Conservation (phyloP, 2,329 filamentous ascomycete genomes). For the Phoma sp. region DNA sequence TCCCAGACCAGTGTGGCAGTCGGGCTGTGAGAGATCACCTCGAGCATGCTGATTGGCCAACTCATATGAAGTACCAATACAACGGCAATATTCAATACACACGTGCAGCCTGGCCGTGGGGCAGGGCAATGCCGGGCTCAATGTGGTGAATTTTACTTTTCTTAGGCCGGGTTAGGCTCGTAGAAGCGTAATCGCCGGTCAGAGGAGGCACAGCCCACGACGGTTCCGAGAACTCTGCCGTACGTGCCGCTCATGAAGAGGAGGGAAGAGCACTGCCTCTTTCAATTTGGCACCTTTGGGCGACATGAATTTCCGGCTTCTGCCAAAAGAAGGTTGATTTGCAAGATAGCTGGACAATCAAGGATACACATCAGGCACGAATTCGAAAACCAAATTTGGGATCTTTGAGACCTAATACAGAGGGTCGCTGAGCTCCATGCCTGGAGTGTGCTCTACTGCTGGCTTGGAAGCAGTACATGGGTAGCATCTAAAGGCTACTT, state of each 20-base stretch:
- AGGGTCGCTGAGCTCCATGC: neutral
- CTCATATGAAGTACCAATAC: conserved; percentile 10
- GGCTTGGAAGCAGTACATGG: too few relatives aligned
- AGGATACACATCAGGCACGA: neutral
- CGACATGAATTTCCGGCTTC: neutral
- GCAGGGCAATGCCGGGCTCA: neutral
- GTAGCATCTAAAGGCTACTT: too few relatives aligned
- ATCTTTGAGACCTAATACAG: neutral
- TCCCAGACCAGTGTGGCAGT: neutral
- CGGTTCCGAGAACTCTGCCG: neutral
- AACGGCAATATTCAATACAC: conserved; percentile 11
- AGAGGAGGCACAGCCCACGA: neutral
- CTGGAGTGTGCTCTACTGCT: neutral
- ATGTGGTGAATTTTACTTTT: conserved; percentile 6
- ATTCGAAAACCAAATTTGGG: conserved; percentile 3
- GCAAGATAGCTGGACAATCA: neutral
- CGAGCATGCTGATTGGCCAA: conserved; percentile 4
- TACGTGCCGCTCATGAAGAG: neutral
- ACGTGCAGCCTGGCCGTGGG: conserved; percentile 4
- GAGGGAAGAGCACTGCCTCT: conserved; percentile 9
- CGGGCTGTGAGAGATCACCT: conserved; percentile 1
- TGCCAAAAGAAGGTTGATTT: neutral
- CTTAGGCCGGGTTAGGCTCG: neutral
- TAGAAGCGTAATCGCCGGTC: conserved; percentile 1
- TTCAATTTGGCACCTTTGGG: neutral